Conservation (phyloP, 495 filamentous ascomycete species). For the Saxophila tyrrhenica region DNA sequence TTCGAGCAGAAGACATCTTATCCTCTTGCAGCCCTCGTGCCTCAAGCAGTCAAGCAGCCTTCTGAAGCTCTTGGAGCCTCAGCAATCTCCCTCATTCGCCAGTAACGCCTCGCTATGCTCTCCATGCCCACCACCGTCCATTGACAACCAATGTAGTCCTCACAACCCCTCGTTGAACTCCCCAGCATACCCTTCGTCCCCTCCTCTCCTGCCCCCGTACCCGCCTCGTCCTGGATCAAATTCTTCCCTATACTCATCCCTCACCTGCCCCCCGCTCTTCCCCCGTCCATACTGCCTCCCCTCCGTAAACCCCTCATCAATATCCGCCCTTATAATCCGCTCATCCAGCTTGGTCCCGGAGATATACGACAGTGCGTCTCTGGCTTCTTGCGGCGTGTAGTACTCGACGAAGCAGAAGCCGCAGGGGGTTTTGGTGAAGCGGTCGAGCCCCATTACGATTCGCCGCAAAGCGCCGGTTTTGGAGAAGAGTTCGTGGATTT, state of each 20-base stretch:
- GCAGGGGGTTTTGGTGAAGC: slow-evolving; percentile 93
- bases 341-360: slow-evolving; percentile 98
- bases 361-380: slow-evolving; percentile 97
- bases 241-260: slow-evolving; percentile 94
- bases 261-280: slow-evolving; percentile 92
- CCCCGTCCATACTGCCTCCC: slow-evolving; percentile 84
- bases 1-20: too few species aligned
- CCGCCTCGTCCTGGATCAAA: slow-evolving; percentile 91
- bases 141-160: too few species aligned
- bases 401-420: slow-evolving; percentile 99
- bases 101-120: neutral
- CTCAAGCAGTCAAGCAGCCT: too few species aligned
- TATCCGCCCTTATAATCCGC: slow-evolving; percentile 88
- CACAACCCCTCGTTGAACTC: slow-evolving; percentile 4
- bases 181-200: slow-evolving; percentile 18
- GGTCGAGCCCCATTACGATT: slow-evolving; percentile 95
- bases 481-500: slow-evolving; percentile 64
- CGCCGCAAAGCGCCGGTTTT: slow-evolving; percentile 94
- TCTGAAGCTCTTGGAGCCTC: too few species aligned
- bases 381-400: slow-evolving; percentile 89
- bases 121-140: neutral
- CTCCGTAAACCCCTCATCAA: slow-evolving; percentile 92
- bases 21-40: too few species aligned
- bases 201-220: slow-evolving; percentile 43
- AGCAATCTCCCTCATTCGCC: neutral